phyloP scores from a whole-genome alignment of 169 alveolate genomes.

The Hepatocystis sp. region DNA sequence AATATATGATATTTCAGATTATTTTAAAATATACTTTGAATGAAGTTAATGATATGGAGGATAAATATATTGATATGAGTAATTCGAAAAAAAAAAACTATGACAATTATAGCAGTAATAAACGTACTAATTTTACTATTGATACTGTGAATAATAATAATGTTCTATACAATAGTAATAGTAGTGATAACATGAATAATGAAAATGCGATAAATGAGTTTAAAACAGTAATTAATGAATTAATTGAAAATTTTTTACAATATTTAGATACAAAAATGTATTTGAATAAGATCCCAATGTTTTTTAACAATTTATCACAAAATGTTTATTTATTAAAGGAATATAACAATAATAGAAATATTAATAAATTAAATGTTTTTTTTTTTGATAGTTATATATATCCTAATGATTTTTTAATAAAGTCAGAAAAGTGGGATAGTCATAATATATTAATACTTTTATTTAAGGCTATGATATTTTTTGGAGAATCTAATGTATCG shows the following conservation, averaged over 20 bases:
- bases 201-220: constrained; percentile 14
- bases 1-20: constrained; percentile 35
- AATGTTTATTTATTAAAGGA: constrained; percentile 13
- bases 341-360: constrained; percentile 16
- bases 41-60: constrained; percentile 59
- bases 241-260: constrained; percentile 40
- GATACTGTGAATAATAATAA: too few species aligned
- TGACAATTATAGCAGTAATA: too few species aligned
- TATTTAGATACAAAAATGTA: constrained; percentile 18
- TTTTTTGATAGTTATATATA: constrained; percentile 23
- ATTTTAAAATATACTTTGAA: constrained; percentile 27
- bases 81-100: constrained; percentile 16
- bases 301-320: constrained; percentile 38
- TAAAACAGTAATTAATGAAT: constrained; percentile 21
- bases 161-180: too few species aligned
- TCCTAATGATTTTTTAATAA: constrained; percentile 29
- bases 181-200: too few species aligned
- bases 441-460: constrained; percentile 48
- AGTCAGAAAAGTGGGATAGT: constrained; percentile 36
- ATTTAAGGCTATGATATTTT: constrained; percentile 55
- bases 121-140: too few species aligned
- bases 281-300: constrained; percentile 29
- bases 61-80: constrained; percentile 16
- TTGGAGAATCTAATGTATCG: constrained; percentile 69
- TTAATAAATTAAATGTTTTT: constrained; percentile 24